phyloP scores from a whole-genome alignment of 768 basidiomycete genomes.

The Imleria badia region DNA sequence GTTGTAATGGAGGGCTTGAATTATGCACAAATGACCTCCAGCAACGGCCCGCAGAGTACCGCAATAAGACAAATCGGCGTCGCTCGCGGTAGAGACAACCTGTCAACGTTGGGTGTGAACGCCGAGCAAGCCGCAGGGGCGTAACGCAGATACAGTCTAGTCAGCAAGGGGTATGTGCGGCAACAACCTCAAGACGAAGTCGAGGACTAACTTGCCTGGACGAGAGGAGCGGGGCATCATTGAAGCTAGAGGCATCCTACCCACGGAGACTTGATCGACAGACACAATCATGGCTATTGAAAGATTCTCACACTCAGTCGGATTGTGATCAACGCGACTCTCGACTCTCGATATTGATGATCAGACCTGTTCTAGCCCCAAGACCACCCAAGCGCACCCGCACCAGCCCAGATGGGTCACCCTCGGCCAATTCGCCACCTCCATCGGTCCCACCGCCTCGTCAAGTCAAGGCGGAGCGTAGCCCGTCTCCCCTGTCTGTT shows the following conservation, averaged over 20 bases:
- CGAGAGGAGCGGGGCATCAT: conserved; percentile 16
- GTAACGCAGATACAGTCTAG: not conserved
- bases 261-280: no score
- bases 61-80: not conserved
- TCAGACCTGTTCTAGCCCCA: not conserved
- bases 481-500: conserved; percentile 11
- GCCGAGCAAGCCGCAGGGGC: not conserved
- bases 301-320: conserved; percentile 1
- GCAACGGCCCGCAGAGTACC: no score
- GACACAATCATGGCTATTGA: not conserved
- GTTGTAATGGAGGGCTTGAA: no score
- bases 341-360: not conserved
- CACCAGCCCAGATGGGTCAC: not conserved
- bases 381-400: conserved; percentile 20
- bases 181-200: conserved; percentile 17
- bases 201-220: conserved; percentile 18
- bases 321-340: no score
- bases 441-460: not conserved
- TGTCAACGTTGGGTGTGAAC: not conserved
- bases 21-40: no score
- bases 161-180: not conserved
- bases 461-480: conserved; percentile 22
- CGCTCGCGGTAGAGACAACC: not conserved
- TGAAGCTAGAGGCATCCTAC: no score
- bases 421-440: not conserved